Conservation (phyloP, 768 basidiomycete genomes). For the Kwoniella sp. region DNA sequence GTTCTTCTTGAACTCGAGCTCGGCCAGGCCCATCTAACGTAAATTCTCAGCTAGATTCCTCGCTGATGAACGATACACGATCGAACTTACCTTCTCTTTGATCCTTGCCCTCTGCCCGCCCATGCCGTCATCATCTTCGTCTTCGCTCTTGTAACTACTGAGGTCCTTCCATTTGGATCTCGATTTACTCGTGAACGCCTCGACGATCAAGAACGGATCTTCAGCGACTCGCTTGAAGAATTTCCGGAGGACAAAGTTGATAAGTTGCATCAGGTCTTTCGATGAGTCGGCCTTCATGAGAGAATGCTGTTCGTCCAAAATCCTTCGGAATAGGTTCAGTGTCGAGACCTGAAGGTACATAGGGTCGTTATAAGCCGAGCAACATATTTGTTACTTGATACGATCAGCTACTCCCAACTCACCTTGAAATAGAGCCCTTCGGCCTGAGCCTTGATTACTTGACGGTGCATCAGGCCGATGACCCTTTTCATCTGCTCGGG, state of each 20-base stretch:
- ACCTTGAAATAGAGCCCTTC: slow-evolving; percentile 97
- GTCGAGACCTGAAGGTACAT: slow-evolving; percentile 73
- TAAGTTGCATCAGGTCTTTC: slow-evolving; percentile 79
- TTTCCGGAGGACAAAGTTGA: slow-evolving; percentile 82
- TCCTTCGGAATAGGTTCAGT: slow-evolving; percentile 80
- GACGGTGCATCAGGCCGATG: slow-evolving; percentile 84
- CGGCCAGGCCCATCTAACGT: slow-evolving; percentile 57
- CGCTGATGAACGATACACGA: neutral
- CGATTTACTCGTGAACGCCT: slow-evolving; percentile 63
- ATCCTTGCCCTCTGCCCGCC: slow-evolving; percentile 48
- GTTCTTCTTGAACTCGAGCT: slow-evolving; percentile 81
- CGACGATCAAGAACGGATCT: slow-evolving; percentile 82
- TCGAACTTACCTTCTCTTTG: slow-evolving; percentile 39
- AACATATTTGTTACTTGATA: neutral
- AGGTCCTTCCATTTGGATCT: slow-evolving; percentile 44
- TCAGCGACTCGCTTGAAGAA: slow-evolving; percentile 91
- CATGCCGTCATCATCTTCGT: slow-evolving; percentile 44
- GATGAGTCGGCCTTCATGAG: slow-evolving; percentile 72
- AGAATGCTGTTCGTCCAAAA: slow-evolving; percentile 77
- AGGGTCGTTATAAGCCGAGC: neutral
- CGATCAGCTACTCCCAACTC: slow-evolving; percentile 5
- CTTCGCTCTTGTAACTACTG: slow-evolving; percentile 44
- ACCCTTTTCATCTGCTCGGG: slow-evolving; percentile 86
- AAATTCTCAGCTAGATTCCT: too few species aligned
- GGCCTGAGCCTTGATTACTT: slow-evolving; percentile 85